These are phyloP conservation scores for Hyaloperonospora brassicae DNA, from an alignment of 352 stramenopile genomes.

Conservation along the genomic window DNA sequence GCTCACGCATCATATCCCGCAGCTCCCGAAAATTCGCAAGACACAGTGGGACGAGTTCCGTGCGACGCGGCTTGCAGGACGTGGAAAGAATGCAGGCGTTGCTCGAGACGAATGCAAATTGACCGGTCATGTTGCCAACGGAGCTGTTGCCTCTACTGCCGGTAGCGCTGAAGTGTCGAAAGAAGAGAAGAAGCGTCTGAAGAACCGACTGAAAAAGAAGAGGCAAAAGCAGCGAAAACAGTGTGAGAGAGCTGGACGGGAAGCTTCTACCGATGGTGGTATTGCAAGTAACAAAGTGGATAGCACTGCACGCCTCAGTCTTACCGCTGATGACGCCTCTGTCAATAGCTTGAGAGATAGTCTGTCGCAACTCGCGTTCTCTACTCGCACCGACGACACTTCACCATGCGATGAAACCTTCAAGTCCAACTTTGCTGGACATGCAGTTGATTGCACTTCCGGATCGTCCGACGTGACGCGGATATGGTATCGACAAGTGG, in stretches of 20 bases:
- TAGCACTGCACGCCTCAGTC: slow-evolving; percentile 17
- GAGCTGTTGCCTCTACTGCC: background rate
- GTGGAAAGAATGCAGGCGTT: slow-evolving; percentile 33
- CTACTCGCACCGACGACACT: slow-evolving; percentile 3
- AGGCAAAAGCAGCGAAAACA: slow-evolving; percentile 85
- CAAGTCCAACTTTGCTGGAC: slow-evolving; percentile 22
- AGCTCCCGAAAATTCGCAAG: slow-evolving; percentile 56
- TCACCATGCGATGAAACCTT: slow-evolving; percentile 12
- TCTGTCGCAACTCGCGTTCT: slow-evolving; percentile 19
- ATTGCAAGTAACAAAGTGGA: slow-evolving; percentile 15
- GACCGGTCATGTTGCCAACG: slow-evolving; percentile 1
- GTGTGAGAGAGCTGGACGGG: slow-evolving; percentile 5
- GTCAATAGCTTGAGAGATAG: slow-evolving; percentile 17
- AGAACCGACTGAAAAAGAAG: slow-evolving; percentile 92
- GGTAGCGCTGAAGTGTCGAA: slow-evolving; percentile 34
- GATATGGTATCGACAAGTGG: slow-evolving; percentile 23
- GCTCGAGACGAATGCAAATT: background rate
- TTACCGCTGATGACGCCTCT: slow-evolving; percentile 6
- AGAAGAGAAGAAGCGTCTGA: slow-evolving; percentile 91
- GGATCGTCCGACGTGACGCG: slow-evolving; percentile 3
- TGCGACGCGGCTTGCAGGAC: slow-evolving; percentile 26
- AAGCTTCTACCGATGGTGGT: slow-evolving; percentile 7
- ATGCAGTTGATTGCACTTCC: slow-evolving; percentile 3
- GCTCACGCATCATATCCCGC: slow-evolving; percentile 72
- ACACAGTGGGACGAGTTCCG: slow-evolving; percentile 46